Base-by-base conservation (phyloP, 805 yeast species). In the Diddensiella transvaalensis region DNA sequence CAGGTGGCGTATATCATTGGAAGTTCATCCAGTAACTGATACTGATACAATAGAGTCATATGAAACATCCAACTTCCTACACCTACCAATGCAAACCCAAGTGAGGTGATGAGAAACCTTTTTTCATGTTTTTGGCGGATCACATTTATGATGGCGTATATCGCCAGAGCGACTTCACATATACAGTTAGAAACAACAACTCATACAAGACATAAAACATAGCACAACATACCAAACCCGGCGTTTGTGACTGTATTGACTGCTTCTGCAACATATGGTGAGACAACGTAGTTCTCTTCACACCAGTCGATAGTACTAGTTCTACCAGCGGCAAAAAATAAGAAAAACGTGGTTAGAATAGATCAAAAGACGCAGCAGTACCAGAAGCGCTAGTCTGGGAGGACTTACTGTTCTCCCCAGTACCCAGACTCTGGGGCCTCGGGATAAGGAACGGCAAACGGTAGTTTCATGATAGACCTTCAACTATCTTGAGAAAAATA, bases 241-340 rank as follows among this genome's bases (percentile, higher is more conserved):
- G 75, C 67, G 55, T 93, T 93, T 38, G 99, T 88, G 22, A 81
- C 59, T 2, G 97, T 87, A 63, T 93, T 93, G 50, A 91, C 76
- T 48, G 87, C 85, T 65, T 93, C 99, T 3, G 98, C 97, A 46
- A 93, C 75, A 60, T 86, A 93, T 10, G 77, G 77, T 10, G 91
- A 77, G 1, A 90, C 86, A 8, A 89, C 91, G 63, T 91, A 91
- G 70, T 91, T 91, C 66, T 93, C 98, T 62, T 91, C 99, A 68
- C 99, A 91, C 98, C 98, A 91, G 62, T 91, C 99, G 33, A 93
- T 93, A n/a, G 98, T 90, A 33, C 96, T 79, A 0, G 98, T 89
- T 2, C 70, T 61, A 40, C 24, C 22, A 15, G 6, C 8, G 21
- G 21, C 21, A 11, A 38, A n/a, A 8, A n/a, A 38, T n/a, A 38